phyloP scores from a whole-genome alignment of 2,329 filamentous ascomycete genomes.

The Macrophomina phaseolina region DNA sequence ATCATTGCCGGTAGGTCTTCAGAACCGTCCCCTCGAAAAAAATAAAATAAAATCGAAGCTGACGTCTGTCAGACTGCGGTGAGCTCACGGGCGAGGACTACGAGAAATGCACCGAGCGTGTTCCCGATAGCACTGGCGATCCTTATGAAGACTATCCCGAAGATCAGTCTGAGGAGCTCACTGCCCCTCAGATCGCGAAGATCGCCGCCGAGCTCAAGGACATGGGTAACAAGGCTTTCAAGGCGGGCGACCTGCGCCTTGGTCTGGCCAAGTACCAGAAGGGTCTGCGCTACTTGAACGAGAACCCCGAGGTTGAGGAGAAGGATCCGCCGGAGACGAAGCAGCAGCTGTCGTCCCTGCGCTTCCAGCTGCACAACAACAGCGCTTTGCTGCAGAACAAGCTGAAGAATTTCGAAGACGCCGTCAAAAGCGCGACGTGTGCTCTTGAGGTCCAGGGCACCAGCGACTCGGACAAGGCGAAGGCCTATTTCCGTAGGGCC shows the following conservation, averaged over 20 bases:
- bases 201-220: constrained; percentile 88
- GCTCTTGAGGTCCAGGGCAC: constrained; percentile 71
- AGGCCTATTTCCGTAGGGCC: constrained; percentile 85
- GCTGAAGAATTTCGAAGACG: constrained; percentile 73
- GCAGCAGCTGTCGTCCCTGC: constrained; percentile 71
- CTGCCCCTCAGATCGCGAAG: constrained; percentile 71
- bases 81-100: constrained; percentile 78
- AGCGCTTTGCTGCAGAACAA: constrained; percentile 85
- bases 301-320: constrained; percentile 76
- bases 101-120: constrained; percentile 68
- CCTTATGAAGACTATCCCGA: constrained; percentile 95
- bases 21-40: neutral
- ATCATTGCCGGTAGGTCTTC: constrained; percentile 62
- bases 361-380: constrained; percentile 88
- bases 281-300: constrained; percentile 84
- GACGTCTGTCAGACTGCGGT: constrained; percentile 70
- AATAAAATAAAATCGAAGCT: constrained; percentile 9
- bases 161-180: constrained; percentile 72
- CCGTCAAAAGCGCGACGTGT: constrained; percentile 70
- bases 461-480: constrained; percentile 80
- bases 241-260: constrained; percentile 70
- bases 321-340: constrained; percentile 61
- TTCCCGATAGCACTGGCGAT: constrained; percentile 82
- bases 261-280: constrained; percentile 95
- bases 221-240: constrained; percentile 92